Conservation (phyloP, 2,329 filamentous ascomycete species). For the Ascochyta fabae region DNA sequence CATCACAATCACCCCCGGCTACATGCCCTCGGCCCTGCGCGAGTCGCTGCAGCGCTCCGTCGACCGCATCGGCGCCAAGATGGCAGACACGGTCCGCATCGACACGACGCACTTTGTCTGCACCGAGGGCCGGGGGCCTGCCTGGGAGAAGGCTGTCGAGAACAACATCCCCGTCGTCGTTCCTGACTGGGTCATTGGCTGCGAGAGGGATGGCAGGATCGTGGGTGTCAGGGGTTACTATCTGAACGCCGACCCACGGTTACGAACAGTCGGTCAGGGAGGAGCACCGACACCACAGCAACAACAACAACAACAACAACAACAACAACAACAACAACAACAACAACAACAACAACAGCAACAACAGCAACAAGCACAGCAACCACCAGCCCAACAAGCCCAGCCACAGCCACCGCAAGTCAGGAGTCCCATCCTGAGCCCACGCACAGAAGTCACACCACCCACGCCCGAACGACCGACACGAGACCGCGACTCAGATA, state of each 20-base stretch:
- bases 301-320: conserved; percentile 21
- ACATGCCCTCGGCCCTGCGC: conserved; percentile 75
- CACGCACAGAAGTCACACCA: conserved; percentile 58
- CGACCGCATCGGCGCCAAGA: conserved; percentile 88
- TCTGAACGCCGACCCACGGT: conserved; percentile 79
- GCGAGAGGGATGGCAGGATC: conserved; percentile 89
- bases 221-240: conserved; percentile 96
- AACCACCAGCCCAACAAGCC: conserved; percentile 24
- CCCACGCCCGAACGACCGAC: conserved; percentile 55
- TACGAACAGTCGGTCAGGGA: conserved; percentile 59
- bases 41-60: conserved; percentile 78
- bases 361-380: conserved; percentile 13
- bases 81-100: conserved; percentile 88
- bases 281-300: conserved; percentile 33
- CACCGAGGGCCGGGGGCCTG: conserved; percentile 84
- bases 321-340: not conserved
- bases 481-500: conserved; percentile 30
- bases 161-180: conserved; percentile 98
- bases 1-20: conserved; percentile 90
- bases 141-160: conserved; percentile 96
- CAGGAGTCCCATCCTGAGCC: conserved; percentile 49
- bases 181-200: conserved; percentile 97
- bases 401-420: conserved; percentile 29
- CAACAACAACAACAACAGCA: not conserved
- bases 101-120: conserved; percentile 99